Conservation (phyloP, 192 early-diverging fungal species). For the Backusella macrospora region DNA sequence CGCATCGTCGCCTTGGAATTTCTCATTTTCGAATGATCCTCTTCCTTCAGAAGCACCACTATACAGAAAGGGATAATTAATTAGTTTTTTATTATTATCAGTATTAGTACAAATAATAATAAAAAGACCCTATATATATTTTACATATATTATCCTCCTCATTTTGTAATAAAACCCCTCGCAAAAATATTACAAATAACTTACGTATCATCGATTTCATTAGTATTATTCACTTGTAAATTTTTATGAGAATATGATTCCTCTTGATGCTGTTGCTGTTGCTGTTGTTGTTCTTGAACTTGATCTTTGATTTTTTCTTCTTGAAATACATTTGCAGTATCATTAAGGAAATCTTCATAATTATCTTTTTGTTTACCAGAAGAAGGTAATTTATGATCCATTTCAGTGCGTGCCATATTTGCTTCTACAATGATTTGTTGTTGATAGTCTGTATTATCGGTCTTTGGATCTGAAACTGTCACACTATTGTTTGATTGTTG, state of each 20-base stretch:
- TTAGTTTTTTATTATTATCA: neutral
- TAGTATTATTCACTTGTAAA: neutral
- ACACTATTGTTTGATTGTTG: constrained; percentile 12
- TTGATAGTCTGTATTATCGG: constrained; percentile 16
- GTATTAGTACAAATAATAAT: neutral
- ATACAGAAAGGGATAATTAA: neutral
- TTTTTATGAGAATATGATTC: neutral
- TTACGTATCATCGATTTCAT: constrained; percentile 9
- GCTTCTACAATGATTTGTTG: constrained; percentile 42
- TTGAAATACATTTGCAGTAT: constrained; percentile 32
- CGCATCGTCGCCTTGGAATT: neutral
- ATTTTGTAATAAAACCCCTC: neutral
- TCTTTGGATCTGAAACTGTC: neutral
- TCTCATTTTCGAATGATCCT: constrained; percentile 31
- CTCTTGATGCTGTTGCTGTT: neutral
- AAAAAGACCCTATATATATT: neutral
- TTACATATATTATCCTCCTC: neutral
- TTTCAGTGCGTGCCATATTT: constrained; percentile 36
- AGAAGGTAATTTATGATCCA: constrained; percentile 27
- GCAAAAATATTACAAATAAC: neutral
- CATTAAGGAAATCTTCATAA: constrained; percentile 38
- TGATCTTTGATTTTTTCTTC: constrained; percentile 21
- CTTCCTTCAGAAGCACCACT: constrained; percentile 19
- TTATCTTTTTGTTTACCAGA: constrained; percentile 29
- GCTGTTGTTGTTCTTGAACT: neutral